Evolutionary conservation across 805 yeast species (phyloP), one percentile per base, ranked within the genome.

Genomic region (Starmera amethionina): DNA sequence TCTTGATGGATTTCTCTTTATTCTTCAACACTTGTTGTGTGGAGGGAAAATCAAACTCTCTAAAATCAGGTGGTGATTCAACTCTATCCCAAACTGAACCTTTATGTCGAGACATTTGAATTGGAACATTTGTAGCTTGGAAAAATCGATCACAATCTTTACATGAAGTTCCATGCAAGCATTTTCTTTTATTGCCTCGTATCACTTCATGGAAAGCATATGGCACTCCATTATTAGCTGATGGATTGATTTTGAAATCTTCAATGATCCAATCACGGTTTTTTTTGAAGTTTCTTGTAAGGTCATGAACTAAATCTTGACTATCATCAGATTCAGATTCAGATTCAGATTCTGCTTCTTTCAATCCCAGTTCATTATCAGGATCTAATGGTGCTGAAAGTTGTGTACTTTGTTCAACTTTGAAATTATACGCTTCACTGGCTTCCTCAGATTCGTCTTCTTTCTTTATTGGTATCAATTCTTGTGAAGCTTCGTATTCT

Each of bases 61-160:
- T 77, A 55, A 69, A 76, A 1, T 82, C 82, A 0, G 78, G 78
- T 2, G 82, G 83, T 2, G 75, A 64, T 4, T 63, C 62, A 0
- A 67, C 65, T 34, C 69, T 55, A 7, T 48, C 52, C 55, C 56
- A 55, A 15, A 49, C 47, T 15, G 47, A 46, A 22, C 27, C 27
- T 22, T 47, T 38, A 41, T 53, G 59, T 45, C 54, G 46, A 13
- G 59, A 55, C 16, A 48, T 45, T 6, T 40, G 41, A 14, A 46
- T 40, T 8, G 53, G 46, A 18, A 54, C 39, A 15, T 52, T 48
- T 37, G 47, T 45, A 5, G 36, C 37, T 15, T 36, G 34, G 1
- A 32, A 64, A 32, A 64, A 64, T 31, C 49, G 46, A 5, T 48
- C 49, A 42, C 71, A 65, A 29, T 50, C 51, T 1, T 41, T 28